Base-by-base conservation (phyloP, 106 monocot species). In the Agapanthus africanus region DNA sequence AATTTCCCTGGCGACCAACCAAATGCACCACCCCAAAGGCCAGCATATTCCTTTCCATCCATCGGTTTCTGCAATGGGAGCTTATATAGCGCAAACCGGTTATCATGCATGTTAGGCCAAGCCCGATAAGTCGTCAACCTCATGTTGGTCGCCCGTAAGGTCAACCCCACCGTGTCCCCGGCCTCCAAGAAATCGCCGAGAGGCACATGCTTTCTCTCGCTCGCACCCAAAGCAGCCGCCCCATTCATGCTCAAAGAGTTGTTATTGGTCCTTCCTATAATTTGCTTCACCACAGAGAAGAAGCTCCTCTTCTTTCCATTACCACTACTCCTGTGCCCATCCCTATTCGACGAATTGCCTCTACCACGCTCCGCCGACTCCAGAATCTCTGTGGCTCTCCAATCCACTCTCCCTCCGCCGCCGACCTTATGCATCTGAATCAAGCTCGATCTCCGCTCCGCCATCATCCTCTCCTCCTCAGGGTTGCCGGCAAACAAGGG, bases 21-120 rank as follows among this genome's bases (percentile, higher is more conserved):
- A 35, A 93, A 93, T 0, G 93, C 77, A 57, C 89, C 93, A 14
- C 89, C 93, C 93, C 93, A 93, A 15, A 93, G 63, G 15, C 93
- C 93, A 0, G 89, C 69, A 59, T 81, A 79, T 71, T 89, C 89
- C 69, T 56, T 64, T 9, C 81, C 81, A 9, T 36, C 54, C 13
- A 22, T 6, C 1, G 81, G 79, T 0, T 31, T 40, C 23, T 86
- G 85, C 11, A 84, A n/a, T 21, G 83, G 83, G 37, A 93, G 83
- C 70, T 89, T 93, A 41, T 93, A 93, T 19, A 93, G 70, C 0
- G 89, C 93, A 57, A 89, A 93, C 30, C 77, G 38, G 68, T 86
- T 93, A 16, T 84, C 93, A 28, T 81, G 86, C 89, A 93, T 93
- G 63, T 80, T 84, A 1, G 93, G 93, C 93, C 93, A 93, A 9